These are phyloP conservation scores for Vitis hybrid DNA, from an alignment of 177 flowering plant species.

Conservation along the genomic window DNA sequence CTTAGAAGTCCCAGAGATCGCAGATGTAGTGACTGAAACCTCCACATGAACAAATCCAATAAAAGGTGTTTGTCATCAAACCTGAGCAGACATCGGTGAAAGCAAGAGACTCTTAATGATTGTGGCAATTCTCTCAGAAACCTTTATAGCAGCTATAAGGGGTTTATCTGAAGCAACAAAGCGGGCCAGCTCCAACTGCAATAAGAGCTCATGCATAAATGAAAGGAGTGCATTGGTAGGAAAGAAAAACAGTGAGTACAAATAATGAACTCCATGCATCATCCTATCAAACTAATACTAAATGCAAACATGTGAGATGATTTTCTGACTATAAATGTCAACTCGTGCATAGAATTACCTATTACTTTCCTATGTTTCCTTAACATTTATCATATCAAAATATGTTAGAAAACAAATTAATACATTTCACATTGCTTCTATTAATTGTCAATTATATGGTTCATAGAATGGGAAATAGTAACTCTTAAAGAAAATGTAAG, in stretches of 20 bases:
- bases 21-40: not conserved
- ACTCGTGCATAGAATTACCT: no score
- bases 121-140: conserved; percentile 55
- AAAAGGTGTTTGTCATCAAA: conserved; percentile 18
- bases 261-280: not conserved
- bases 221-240: not conserved
- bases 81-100: conserved; percentile 60
- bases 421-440: no score
- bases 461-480: no score
- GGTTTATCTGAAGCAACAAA: conserved; percentile 70
- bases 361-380: no score
- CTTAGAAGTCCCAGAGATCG: not conserved
- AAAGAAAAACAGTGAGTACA: conserved; percentile 2
- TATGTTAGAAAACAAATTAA: no score
- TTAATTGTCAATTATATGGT: no score
- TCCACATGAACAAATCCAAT: not conserved
- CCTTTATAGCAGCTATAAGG: conserved; percentile 57
- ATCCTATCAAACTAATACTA: not conserved
- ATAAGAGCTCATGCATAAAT: conserved; percentile 15
- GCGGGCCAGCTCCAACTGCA: conserved; percentile 83
- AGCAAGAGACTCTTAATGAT: conserved; percentile 46
- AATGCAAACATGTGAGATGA: not conserved
- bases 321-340: no score
- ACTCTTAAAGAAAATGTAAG: no score
- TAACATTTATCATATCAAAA: no score